Conservation (phyloP, 1,139 yeast genomes). For the Fermentozyma sake region DNA sequence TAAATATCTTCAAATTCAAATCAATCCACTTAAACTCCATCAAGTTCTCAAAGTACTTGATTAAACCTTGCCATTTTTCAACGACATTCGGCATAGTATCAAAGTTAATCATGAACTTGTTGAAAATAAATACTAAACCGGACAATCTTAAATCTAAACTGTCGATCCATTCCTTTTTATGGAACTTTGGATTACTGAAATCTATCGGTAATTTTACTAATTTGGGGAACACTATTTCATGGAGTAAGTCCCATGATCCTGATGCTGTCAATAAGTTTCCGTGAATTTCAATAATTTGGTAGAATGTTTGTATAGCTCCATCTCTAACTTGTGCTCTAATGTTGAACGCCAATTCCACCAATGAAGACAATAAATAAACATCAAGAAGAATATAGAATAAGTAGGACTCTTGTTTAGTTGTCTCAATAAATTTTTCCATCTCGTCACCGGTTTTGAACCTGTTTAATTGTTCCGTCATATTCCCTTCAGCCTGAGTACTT, state of each 20-base stretch:
- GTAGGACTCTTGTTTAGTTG: conserved; percentile 10
- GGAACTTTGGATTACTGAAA: conserved; percentile 8
- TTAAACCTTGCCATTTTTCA: conserved; percentile 44
- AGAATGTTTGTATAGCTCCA: conserved; percentile 85
- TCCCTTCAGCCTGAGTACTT: conserved; percentile 1
- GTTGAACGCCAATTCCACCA: conserved; percentile 63
- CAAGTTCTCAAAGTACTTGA: conserved; percentile 42
- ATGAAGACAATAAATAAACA: conserved; percentile 56
- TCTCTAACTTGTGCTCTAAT: conserved; percentile 76
- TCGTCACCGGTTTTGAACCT: not conserved
- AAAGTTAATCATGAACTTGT: conserved; percentile 37
- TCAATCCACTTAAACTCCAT: conserved; percentile 39
- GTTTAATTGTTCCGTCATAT: conserved; percentile 1
- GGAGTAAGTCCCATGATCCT: conserved; percentile 52
- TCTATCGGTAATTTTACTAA: conserved; percentile 19
- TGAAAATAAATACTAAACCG: conserved; percentile 54
- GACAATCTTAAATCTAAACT: conserved; percentile 53
- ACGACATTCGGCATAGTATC: conserved; percentile 11
- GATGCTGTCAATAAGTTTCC: conserved; percentile 48
- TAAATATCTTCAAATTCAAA: conserved; percentile 49
- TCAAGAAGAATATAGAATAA: conserved; percentile 42
- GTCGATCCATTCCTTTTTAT: conserved; percentile 46
- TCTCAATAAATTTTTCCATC: conserved; percentile 9
- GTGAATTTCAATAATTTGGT: conserved; percentile 78
- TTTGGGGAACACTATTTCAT: conserved; percentile 43